phyloP scores from a whole-genome alignment of 2,329 filamentous ascomycete species.

The Clonostachys solani region DNA sequence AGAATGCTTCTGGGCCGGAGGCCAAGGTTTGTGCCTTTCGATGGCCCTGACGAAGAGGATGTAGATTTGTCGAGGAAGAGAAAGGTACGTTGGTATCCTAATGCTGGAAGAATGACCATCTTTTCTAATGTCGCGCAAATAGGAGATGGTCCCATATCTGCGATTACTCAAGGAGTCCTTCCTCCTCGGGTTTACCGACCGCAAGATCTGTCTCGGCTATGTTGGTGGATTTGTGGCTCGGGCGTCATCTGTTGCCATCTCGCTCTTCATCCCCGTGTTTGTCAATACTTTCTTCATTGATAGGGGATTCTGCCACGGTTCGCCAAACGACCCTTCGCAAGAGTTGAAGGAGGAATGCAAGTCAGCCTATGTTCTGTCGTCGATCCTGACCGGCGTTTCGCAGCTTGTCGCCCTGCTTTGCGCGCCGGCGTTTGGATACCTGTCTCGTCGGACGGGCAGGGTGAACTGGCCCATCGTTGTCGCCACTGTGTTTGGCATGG shows the following conservation, averaged over 20 bases:
- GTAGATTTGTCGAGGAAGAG: neutral
- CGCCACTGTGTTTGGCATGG: slow-evolving; percentile 68
- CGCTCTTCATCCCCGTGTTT: slow-evolving; percentile 88
- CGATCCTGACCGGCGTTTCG: slow-evolving; percentile 82
- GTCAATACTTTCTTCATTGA: slow-evolving; percentile 87
- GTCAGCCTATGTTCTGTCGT: slow-evolving; percentile 81
- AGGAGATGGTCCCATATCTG: slow-evolving; percentile 48
- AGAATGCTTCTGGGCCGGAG: slow-evolving; percentile 5
- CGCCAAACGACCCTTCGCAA: slow-evolving; percentile 57
- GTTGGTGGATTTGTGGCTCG: slow-evolving; percentile 92
- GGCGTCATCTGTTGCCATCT: slow-evolving; percentile 91
- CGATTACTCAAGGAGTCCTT: slow-evolving; percentile 60
- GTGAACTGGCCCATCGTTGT: slow-evolving; percentile 72
- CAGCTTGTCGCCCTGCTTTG: slow-evolving; percentile 82
- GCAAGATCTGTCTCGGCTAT: slow-evolving; percentile 81
- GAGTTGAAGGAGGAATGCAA: slow-evolving; percentile 84
- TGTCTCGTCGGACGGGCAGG: slow-evolving; percentile 63
- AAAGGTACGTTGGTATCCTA: neutral
- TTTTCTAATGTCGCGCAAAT: neutral
- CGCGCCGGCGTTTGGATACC: slow-evolving; percentile 82
- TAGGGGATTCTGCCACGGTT: slow-evolving; percentile 72
- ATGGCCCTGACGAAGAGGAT: neutral
- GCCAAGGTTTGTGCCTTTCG: neutral
- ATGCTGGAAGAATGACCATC: no score
- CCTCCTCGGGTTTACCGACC: slow-evolving; percentile 68